Evolutionary conservation across 352 stramenopile species (phyloP), one percentile per base, ranked within the genome.

Genomic region (Phytophthora constricta): DNA sequence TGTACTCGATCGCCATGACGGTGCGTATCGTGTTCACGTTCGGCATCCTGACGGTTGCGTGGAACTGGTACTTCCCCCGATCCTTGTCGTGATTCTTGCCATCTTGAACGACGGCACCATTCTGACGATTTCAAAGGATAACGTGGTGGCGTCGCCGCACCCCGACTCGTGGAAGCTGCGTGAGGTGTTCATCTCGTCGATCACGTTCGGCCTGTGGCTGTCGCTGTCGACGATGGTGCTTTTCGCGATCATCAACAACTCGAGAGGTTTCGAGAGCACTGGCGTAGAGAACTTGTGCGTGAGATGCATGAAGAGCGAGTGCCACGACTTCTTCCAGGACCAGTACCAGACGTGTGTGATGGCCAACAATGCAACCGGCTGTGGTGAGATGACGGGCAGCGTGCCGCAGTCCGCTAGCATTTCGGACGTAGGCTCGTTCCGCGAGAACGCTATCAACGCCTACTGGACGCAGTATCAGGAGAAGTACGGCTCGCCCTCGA

Each of bases 1-100:
- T 97, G 72, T 98, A 98, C 79, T 86, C 89, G 45, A 93, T 97
- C 22, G 92, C 89, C 39, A 94, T 94, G 76, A 97, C 88, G 28
- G 75, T 96, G 11, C 85, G 92, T 76, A 86, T 98, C 45, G 89
- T 96, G 47, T 84, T 96, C 68, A 94, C 84, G 56, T 90, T 98
- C 51, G 92, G 89, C 34, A 87, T 92, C 19, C 56, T 97, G 58
- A 93, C 90, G 28, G 94, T 97, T 26, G 86, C 80, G 57, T 93
- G 84, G 66, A 93, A 95, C 68, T 97, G 88, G 78, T 90, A 92
- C 68, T 92, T 98, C 56, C 80, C 94, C 89, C 90, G 23, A 72
- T 97, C 23, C 70, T 96, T 53, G 82, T 98, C n/a, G 92, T 98
- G 60, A 89, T 98, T 54, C 69, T 98, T 23, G 92, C 91, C 22